phyloP scores from a whole-genome alignment of 2,329 filamentous ascomycete genomes.

The Colletotrichum lupini region DNA sequence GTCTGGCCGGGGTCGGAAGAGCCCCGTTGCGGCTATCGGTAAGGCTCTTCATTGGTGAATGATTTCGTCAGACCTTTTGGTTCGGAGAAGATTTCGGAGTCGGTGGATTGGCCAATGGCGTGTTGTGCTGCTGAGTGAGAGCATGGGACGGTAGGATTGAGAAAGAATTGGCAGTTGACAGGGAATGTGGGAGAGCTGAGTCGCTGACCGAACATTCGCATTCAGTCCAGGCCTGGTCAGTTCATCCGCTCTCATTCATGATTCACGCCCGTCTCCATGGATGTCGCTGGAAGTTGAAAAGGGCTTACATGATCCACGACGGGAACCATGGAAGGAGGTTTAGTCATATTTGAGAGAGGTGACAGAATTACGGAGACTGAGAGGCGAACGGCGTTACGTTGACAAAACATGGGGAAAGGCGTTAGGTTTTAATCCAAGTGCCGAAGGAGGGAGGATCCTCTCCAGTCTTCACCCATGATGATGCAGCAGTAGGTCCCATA shows the following conservation, averaged over 20 bases:
- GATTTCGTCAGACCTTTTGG: background rate
- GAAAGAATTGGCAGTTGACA: background rate
- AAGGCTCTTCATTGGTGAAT: constrained; percentile 4
- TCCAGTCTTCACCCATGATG: background rate
- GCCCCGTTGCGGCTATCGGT: constrained; percentile 28
- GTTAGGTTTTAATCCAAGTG: background rate
- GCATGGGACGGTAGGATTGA: background rate
- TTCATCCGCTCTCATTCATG: background rate
- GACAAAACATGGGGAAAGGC: background rate
- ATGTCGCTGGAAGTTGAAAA: background rate
- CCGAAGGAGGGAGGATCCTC: background rate
- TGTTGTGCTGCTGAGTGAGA: background rate
- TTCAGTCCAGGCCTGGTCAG: background rate
- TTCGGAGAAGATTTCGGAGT: constrained; percentile 16
- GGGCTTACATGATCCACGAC: background rate
- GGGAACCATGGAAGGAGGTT: background rate
- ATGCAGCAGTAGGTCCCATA: background rate
- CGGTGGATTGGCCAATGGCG: background rate
- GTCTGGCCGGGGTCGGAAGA: background rate
- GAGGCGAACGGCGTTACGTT: background rate
- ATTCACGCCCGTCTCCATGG: background rate
- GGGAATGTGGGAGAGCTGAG: background rate
- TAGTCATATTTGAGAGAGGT: background rate
- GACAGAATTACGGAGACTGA: background rate
- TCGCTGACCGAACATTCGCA: background rate